Evolutionary conservation across 2,329 filamentous ascomycete species (phyloP).

Genomic region (Didymella sp.): DNA sequence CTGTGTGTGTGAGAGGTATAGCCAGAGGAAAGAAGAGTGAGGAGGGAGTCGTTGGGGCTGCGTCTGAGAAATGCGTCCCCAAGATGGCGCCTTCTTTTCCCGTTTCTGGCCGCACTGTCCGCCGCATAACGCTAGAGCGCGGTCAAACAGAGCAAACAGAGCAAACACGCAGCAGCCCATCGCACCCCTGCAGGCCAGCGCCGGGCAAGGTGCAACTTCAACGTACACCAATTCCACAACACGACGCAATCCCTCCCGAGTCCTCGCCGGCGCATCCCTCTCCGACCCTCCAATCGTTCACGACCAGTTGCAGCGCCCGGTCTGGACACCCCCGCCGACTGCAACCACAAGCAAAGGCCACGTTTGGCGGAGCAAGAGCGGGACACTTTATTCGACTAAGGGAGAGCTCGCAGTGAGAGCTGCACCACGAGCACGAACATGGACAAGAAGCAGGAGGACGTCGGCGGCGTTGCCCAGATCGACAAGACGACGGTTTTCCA

Average conservation of each 20-base stretch:
- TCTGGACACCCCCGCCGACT: slow-evolving; percentile 7
- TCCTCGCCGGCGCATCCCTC: slow-evolving; percentile 18
- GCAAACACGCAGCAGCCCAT: slow-evolving; percentile 40
- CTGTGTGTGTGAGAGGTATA: neutral
- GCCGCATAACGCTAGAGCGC: slow-evolving; percentile 21
- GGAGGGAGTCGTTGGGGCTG: slow-evolving; percentile 7
- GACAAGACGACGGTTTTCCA: slow-evolving; percentile 98
- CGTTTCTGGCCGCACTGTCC: slow-evolving; percentile 34
- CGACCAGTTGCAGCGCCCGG: slow-evolving; percentile 16
- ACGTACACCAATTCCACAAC: slow-evolving; percentile 44
- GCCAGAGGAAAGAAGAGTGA: neutral
- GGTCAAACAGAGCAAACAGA: slow-evolving; percentile 34
- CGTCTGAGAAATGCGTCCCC: slow-evolving; percentile 3
- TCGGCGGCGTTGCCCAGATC: slow-evolving; percentile 93
- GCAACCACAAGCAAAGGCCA: slow-evolving; percentile 40
- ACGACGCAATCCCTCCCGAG: slow-evolving; percentile 19
- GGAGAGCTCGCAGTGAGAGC: slow-evolving; percentile 36
- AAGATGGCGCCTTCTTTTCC: slow-evolving; percentile 27
- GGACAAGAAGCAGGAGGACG: slow-evolving; percentile 98
- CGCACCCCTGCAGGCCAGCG: slow-evolving; percentile 42
- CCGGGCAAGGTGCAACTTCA: slow-evolving; percentile 42
- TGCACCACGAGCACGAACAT: slow-evolving; percentile 34
- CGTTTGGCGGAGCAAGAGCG: slow-evolving; percentile 45
- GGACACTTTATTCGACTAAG: slow-evolving; percentile 33
- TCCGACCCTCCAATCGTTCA: slow-evolving; percentile 5